Evolutionary conservation across 106 monocot genomes (phyloP), one percentile per base, ranked within the genome.

Genomic region (Dendrobium chrysotoxum): DNA sequence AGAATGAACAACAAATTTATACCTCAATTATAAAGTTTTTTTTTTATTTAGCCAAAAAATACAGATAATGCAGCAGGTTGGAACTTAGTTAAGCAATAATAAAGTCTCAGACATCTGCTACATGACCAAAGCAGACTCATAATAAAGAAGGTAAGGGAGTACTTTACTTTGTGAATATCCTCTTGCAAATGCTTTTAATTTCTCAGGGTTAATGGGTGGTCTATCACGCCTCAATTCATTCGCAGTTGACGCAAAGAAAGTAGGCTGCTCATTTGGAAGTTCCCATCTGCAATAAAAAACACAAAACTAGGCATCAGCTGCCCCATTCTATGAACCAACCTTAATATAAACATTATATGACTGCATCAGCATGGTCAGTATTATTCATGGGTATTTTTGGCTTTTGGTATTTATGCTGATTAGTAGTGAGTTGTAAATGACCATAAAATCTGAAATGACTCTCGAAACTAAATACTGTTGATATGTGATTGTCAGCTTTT

Each of bases 171-270:
- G 88, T 5, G 91, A 86, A 30, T 93, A 84, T 12, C 92, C 94
- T 30, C 30, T 81, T 17, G 87, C 83, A 20, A 85, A 77, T 40
- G 88, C 93, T 80, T 90, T 90, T 47, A 96, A 28, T 80, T 94
- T 96, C 78, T 87, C 83, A 61, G 92, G 77, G 71, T 90, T 86
- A 13, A 82, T 76, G 55, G 85, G 66, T 18, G 85, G 66, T 35
- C 86, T 83, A 65, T 90, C 92, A 72, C 53, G 78, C 75, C 96
- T 84, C 82, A 93, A 26, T 7, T 89, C 93, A 80, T 96, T 96
- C 15, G 92, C 96, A 13, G 90, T 94, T 17, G 96, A 93, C 61
- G 90, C 90, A 23, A 79, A 70, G 76, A 83, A 80, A 23, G 80
- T 68, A 13, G 84, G 82, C 7, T 92, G 83, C 77, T 85, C 86